Conservation (phyloP, 1,284 basidiomycete genomes). For the Moesziomyces aphidis region DNA sequence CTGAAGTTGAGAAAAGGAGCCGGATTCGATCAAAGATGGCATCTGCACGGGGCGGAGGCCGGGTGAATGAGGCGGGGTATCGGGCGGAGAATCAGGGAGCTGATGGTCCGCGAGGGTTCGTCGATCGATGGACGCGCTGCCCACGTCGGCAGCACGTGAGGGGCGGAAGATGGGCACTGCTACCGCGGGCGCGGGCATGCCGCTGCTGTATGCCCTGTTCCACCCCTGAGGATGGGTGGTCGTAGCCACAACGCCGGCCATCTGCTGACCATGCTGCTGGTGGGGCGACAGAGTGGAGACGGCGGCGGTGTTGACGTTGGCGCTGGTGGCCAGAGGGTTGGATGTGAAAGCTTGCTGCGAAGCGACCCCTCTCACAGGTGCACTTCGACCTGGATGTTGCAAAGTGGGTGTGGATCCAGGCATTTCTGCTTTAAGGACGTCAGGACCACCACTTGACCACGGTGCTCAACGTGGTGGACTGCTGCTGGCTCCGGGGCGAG, state of each 20-base stretch:
- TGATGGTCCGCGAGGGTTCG: conserved; percentile 12
- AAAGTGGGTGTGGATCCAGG: conserved; percentile 42
- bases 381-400: conserved; percentile 56
- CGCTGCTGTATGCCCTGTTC: conserved; percentile 45
- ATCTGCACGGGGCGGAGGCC: conserved; percentile 22
- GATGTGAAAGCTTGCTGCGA: conserved; percentile 40
- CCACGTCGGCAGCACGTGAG: conserved; percentile 12
- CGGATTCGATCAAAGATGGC: conserved; percentile 12
- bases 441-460: conserved; percentile 61
- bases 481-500: conserved; percentile 41
- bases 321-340: neutral
- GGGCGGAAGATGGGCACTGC: conserved; percentile 47
- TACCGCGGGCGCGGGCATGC: conserved; percentile 41
- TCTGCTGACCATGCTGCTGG: neutral
- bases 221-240: conserved; percentile 12
- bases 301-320: neutral
- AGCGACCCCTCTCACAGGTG: conserved; percentile 62
- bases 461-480: conserved; percentile 53
- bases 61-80: conserved; percentile 52
- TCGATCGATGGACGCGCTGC: conserved; percentile 2
- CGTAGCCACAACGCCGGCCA: neutral
- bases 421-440: conserved; percentile 59
- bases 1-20: conserved; percentile 10
- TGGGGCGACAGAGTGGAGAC: neutral
- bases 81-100: conserved; percentile 52